These are phyloP conservation scores for Diutina mesorugosa DNA, from an alignment of 1,139 yeast species.

Conservation along the genomic window DNA sequence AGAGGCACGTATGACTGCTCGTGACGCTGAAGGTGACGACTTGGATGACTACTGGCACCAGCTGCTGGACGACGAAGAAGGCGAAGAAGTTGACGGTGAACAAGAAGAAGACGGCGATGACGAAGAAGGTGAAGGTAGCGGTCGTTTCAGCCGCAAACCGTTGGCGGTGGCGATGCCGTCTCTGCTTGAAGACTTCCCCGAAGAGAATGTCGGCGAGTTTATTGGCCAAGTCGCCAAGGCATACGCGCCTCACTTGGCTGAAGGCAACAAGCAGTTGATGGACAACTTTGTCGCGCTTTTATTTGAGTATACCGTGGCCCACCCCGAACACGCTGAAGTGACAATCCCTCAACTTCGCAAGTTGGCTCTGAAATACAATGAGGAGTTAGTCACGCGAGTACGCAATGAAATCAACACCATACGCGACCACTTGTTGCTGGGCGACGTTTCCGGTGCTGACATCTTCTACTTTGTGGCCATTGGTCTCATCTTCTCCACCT, in stretches of 20 bases:
- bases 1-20: conserved; percentile 75
- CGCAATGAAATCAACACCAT: conserved; percentile 25
- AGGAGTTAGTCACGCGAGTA: conserved; percentile 38
- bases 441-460: conserved; percentile 33
- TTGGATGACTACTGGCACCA: conserved; percentile 50
- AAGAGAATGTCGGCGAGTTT: conserved; percentile 9
- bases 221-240: conserved; percentile 12
- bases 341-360: conserved; percentile 40
- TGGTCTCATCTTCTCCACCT: conserved; percentile 77
- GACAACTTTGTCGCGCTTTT: conserved; percentile 53
- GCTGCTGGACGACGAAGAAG: conserved; percentile 12
- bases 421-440: conserved; percentile 31
- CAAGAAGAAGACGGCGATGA: neutral
- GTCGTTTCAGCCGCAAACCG: conserved; percentile 3
- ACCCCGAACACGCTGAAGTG: conserved; percentile 16
- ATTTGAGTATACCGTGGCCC: conserved; percentile 14
- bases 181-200: conserved; percentile 31
- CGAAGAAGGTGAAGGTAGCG: conserved; percentile 5
- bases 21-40: conserved; percentile 55
- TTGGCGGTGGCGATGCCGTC: conserved; percentile 40
- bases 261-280: conserved; percentile 71
- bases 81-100: conserved; percentile 11
- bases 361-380: conserved; percentile 55
- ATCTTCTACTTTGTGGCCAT: conserved; percentile 55
- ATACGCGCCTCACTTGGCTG: conserved; percentile 67